phyloP scores from a whole-genome alignment of 2,329 filamentous ascomycete species.

The Penicillium frequentans region DNA sequence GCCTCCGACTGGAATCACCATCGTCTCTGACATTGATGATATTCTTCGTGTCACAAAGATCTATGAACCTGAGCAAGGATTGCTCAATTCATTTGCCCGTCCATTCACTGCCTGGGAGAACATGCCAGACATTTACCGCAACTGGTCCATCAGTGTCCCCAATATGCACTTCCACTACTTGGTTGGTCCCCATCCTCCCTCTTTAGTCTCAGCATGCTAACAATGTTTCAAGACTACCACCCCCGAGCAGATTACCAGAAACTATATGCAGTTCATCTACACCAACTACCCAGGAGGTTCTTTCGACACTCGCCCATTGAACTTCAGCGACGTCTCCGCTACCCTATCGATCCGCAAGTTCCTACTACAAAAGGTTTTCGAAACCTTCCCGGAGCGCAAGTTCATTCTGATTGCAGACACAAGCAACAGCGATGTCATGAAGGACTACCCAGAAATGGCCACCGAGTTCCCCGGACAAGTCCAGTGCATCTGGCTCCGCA shows the following conservation, averaged over 20 bases:
- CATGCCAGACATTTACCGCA: conserved; percentile 76
- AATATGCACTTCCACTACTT: conserved; percentile 79
- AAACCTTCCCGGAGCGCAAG: conserved; percentile 71
- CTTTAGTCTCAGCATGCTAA: neutral
- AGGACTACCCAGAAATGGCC: conserved; percentile 57
- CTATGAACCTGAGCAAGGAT: conserved; percentile 70
- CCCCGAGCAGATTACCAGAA: conserved; percentile 72
- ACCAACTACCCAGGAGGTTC: conserved; percentile 73
- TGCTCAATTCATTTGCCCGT: conserved; percentile 74
- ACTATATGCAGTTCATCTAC: conserved; percentile 78
- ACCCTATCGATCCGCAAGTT: conserved; percentile 70
- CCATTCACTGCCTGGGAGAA: conserved; percentile 72
- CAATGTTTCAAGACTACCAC: conserved; percentile 59
- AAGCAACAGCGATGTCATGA: conserved; percentile 74
- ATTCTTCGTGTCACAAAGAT: conserved; percentile 80
- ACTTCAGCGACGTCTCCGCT: conserved; percentile 73
- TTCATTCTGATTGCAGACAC: conserved; percentile 78
- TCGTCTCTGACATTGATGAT: conserved; percentile 78
- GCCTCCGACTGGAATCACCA: conserved; percentile 66
- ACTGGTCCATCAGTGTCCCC: conserved; percentile 67
- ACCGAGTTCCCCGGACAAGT: conserved; percentile 69
- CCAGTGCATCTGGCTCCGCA: conserved; percentile 74
- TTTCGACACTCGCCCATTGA: conserved; percentile 75
- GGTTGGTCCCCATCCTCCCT: neutral
- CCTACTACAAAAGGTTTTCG: conserved; percentile 70